Evolutionary conservation across 768 basidiomycete genomes (phyloP), one percentile per base, ranked within the genome.

Genomic region (Tephrocybe sp.): DNA sequence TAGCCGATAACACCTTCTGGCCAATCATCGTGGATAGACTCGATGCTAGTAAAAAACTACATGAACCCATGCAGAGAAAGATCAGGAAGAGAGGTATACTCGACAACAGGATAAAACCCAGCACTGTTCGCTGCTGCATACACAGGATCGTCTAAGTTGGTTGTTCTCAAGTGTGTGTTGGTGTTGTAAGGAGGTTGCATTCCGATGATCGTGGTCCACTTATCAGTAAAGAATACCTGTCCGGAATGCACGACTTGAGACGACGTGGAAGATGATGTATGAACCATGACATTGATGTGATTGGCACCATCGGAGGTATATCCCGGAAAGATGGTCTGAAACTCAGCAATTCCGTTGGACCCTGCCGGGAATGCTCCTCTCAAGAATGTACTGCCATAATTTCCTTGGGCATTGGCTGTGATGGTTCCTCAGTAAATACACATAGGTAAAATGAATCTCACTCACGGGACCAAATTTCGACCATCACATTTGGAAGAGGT

Each of bases 201-300:
- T 50, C 61, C 55, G 18, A 73, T 62, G 23, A 65, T 58, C 2
- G 62, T 60, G 28, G 64, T 71, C 69, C 68, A 71, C 17, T 51
- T 53, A 40, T 73, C 72, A 8, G 65, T 65, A 61, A 74, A 74
- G 65, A 72, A 75, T 11, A 74, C 55, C 44, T 69, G 71, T 6
- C 74, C 74, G 37, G 65, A 59, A 54, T 74, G 73, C 8, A 60
- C 44, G 8, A 68, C 59, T 1, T 49, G 42, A 4, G 66, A 65
- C 15, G 63, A 59, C 21, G 61, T 46, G 20, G 62, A 60, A n/a
- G 67, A 62, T 26, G 60, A 52, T 23, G 59, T 55, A 57, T 68
- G 68, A 6, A 74, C 69, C 20, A 67, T 55, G 21, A 70, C 58
- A 57, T 68, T 72, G 40, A 74, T 58, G 56, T 74, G 74, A 48